These are phyloP conservation scores for Solanum corneliomulleri DNA, from an alignment of 257 asterid species.

Conservation along the genomic window DNA sequence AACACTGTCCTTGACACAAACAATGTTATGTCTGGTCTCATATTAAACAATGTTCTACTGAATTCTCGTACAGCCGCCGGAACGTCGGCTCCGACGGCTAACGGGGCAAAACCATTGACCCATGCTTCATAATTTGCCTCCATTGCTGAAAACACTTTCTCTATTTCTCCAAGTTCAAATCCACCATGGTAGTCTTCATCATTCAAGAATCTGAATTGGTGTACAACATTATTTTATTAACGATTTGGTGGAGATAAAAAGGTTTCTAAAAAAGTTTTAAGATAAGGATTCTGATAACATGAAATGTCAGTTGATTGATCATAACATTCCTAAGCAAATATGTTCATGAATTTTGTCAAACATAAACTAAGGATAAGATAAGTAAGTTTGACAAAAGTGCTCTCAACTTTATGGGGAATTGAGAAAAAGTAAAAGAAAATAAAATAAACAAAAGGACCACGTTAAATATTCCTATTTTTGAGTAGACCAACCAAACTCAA, in stretches of 20 bases:
- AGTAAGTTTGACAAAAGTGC: not conserved
- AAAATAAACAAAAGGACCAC: not conserved
- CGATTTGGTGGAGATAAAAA: not conserved
- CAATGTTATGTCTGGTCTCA: constrained; percentile 86
- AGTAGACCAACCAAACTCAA: not conserved
- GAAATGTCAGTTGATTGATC: not conserved
- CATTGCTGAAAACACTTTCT: constrained; percentile 71
- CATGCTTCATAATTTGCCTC: constrained; percentile 84
- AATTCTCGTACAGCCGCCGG: constrained; percentile 84
- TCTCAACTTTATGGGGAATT: not conserved
- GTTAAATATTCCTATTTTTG: constrained; percentile 7
- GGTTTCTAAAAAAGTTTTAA: not conserved
- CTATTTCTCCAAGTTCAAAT: constrained; percentile 64
- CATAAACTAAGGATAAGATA: not conserved
- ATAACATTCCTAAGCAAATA: not conserved
- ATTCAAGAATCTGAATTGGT: constrained; percentile 46
- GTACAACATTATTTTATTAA: not conserved
- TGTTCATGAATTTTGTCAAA: not conserved
- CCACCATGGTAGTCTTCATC: constrained; percentile 81
- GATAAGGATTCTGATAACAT: not conserved
- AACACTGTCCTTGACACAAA: constrained; percentile 63
- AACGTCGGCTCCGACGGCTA: constrained; percentile 94
- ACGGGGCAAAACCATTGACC: constrained; percentile 88
- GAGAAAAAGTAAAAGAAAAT: not conserved
- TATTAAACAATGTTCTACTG: constrained; percentile 75